Percentiles rank a stretch among this genome's conserved stretches.
These are phyloP conservation scores for Podochytrium sp. DNA, from an alignment of 192 early-diverging fungal genomes.

Conservation along the genomic window DNA sequence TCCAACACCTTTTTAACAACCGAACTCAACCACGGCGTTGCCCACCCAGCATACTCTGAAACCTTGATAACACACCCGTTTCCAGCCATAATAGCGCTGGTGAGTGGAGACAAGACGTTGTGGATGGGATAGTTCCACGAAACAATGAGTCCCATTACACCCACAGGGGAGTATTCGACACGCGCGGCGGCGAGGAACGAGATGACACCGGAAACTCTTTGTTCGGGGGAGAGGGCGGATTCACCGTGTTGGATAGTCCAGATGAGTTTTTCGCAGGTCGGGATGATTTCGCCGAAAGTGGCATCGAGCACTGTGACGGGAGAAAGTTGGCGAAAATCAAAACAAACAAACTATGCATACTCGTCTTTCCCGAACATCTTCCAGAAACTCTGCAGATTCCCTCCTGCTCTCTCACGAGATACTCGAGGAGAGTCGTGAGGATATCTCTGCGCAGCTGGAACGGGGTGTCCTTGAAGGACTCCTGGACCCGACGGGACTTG, in stretches of 20 bases:
- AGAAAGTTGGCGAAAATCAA: background rate
- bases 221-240: conserved; percentile 64
- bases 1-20: conserved; percentile 69
- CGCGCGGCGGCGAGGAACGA: conserved; percentile 78
- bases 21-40: conserved; percentile 66
- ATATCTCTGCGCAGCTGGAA: conserved; percentile 76
- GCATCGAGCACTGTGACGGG: conserved; percentile 69
- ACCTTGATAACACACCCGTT: conserved; percentile 86
- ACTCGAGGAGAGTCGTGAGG: conserved; percentile 72
- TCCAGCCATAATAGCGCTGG: conserved; percentile 81
- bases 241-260: conserved; percentile 85
- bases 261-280: conserved; percentile 74
- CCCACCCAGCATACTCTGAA: conserved; percentile 86
- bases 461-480: conserved; percentile 67
- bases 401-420: conserved; percentile 73
- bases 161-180: conserved; percentile 80
- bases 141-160: conserved; percentile 80
- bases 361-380: conserved; percentile 81
- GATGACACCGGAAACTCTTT: conserved; percentile 68
- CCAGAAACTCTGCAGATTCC: conserved; percentile 72
- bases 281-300: conserved; percentile 80
- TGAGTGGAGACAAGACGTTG: conserved; percentile 72
- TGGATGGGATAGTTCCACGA: conserved; percentile 86
- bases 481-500: conserved; percentile 67
- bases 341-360: background rate